Base-by-base conservation (phyloP, 176 grass and related monocot genomes). In the Urochloa ruziziensis region DNA sequence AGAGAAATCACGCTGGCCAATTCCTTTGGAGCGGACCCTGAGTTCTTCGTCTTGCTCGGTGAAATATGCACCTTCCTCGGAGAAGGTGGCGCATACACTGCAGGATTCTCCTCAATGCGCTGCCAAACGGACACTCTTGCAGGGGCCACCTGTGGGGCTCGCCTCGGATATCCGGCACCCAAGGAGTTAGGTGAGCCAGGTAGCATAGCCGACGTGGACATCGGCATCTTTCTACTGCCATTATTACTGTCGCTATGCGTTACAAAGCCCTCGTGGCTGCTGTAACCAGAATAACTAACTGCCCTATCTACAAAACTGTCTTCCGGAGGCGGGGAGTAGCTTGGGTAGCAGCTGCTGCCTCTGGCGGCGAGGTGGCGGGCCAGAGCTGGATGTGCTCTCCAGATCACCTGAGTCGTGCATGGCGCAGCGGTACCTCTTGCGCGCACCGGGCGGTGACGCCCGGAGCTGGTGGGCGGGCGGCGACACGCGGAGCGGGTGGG, bases 91-190 rank as follows among this genome's bases (percentile, higher is more conserved):
- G 58, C 46, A 42, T 53, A 70, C 32, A 62, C 54, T 0, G 85
- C 42, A 23, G 91, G 85, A 36, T 88, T 90, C 75, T 95, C 91
- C 70, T 95, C 93, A 27, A 98, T 93, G 46, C 96, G 84, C 59
- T 89, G 89, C 96, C 96, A 98, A 19, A 96, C 96, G 84, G 93
- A 96, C 23, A 95, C 49, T 56, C 91, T 98, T 2, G 77, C 75
- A 33, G 90, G 80, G 33, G 89, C 80, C 2, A 51, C 71, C 86
- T 89, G 87, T 5, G 80, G 43, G 48, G 33, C 47, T 10, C 67
- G 71, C 68, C 89, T 91, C 1, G 67, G 58, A 48, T 80, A 80
- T 61, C 61, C 76, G 15, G 29, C 44, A 68, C 62, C 23, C 1
- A 61, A 77, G 32, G 28, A 66, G 47, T 56, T 47, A 47, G 79